Base-by-base conservation (phyloP, 192 early-diverging fungal genomes). In the Thamnidium elegans region DNA sequence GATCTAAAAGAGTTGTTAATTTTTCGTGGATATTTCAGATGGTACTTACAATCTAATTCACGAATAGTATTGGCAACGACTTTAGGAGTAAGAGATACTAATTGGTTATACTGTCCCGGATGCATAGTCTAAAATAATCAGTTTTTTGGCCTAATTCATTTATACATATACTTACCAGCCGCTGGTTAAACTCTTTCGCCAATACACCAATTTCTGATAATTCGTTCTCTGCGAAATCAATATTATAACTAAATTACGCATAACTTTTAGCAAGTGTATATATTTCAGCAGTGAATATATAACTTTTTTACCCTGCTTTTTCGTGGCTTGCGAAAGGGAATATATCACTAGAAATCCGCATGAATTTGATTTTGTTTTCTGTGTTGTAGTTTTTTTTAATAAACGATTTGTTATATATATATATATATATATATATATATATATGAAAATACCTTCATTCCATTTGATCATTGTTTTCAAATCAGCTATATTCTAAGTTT, bases 241-340 rank as follows among this genome's bases (percentile, higher is more conserved):
- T 30, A 11, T 64, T 51, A 44, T 75, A 75, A 2, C 73, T 70
- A 5, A 8, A 44, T 46, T 4, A 10, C 3, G 9, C 47, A 43
- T 55, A 48, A 26, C 3, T 26, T 26, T 26, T 26, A 26, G 26
- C 26, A 26, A 26, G 26, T 2, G 26, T 26, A 26, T 26, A 26
- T 26, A 26, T 26, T 26, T 2, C 26, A 26, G 26, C 3, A 26
- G 26, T 26, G 26, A 26, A 26, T 26, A 26, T 26, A 26, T 26
- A 26, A 26, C 3, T 26, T 26, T 26, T n/a, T 63, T 78, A 79
- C 62, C 80, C 78, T n/a, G 54, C 45, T 19, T 61, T 52, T 17
- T 67, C 64, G 50, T 82, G 81, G 15, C 75, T 78, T 3, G 78
- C 78, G 39, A 82, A 76, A 19, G 81, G 81, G 43, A 82, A 76